A percentile compares a stretch with the other conserved stretches of the same genome.
Evolutionary conservation across 169 alveolate genomes (phyloP).

Genomic region (Eimeria acervulina): DNA sequence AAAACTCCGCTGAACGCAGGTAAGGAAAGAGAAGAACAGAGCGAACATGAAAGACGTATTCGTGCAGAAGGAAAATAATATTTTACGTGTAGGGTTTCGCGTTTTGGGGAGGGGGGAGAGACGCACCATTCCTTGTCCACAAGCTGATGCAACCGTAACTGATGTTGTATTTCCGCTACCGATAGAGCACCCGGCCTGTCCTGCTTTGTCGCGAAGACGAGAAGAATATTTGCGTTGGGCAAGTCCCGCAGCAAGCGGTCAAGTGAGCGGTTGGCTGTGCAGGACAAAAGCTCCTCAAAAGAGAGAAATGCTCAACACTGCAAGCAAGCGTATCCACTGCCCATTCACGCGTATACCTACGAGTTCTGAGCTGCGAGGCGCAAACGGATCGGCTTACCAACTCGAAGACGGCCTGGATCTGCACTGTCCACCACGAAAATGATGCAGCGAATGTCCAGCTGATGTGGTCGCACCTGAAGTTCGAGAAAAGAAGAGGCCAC

Average conservation of each 20-base stretch:
- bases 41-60: background rate
- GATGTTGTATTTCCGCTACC: slow-evolving; percentile 79
- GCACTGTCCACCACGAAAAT: slow-evolving; percentile 82
- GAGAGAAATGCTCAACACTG: background rate
- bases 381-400: slow-evolving; percentile 50
- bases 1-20: slow-evolving; percentile 90
- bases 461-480: slow-evolving; percentile 82
- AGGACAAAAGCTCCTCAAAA: background rate
- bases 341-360: background rate
- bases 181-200: slow-evolving; percentile 82
- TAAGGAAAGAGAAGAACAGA: background rate
- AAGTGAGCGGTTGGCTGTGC: slow-evolving; percentile 77
- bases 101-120: background rate
- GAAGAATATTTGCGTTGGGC: slow-evolving; percentile 78
- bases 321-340: background rate
- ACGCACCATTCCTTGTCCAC: slow-evolving; percentile 81
- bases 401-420: slow-evolving; percentile 80
- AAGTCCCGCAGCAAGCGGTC: slow-evolving; percentile 80
- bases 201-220: slow-evolving; percentile 82
- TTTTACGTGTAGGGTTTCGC: background rate
- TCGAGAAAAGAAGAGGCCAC: background rate
- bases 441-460: slow-evolving; percentile 79
- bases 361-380: background rate
- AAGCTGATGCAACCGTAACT: slow-evolving; percentile 71
- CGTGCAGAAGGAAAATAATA: background rate